Evolutionary conservation across 768 basidiomycete genomes (phyloP).

Genomic region (Leccinum fibrillosum): DNA sequence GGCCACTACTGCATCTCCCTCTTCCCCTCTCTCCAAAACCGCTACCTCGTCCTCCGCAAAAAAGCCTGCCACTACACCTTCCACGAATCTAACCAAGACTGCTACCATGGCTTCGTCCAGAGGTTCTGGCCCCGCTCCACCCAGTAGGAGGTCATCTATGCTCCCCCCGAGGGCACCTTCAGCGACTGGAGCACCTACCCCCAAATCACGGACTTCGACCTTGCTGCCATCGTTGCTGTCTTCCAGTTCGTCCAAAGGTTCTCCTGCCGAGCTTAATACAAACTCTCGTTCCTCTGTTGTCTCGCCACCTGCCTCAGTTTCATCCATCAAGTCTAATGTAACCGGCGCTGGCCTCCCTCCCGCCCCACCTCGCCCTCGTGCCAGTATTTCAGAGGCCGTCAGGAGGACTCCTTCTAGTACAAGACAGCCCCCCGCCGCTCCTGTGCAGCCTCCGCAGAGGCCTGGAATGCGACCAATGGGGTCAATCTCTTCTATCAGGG

Average conservation of each 20-base stretch:
- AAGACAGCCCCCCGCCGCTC: conserved; percentile 29
- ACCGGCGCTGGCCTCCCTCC: conserved; percentile 24
- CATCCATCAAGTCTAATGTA: conserved; percentile 44
- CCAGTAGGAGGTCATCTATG: conserved; percentile 32
- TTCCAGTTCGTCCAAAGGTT: conserved; percentile 18
- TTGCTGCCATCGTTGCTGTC: conserved; percentile 26
- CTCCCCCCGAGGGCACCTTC: conserved; percentile 35
- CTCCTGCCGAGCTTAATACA: conserved; percentile 21
- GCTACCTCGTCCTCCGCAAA: conserved; percentile 28
- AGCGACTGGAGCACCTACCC: conserved; percentile 36
- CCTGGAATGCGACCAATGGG: conserved; percentile 46
- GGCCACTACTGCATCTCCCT: conserved; percentile 31
- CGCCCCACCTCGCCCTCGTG: conserved; percentile 53
- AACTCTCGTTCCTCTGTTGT: conserved; percentile 47
- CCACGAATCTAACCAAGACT: conserved; percentile 32
- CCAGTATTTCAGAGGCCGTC: conserved; percentile 63
- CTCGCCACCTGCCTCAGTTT: conserved; percentile 53
- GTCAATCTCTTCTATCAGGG: conserved; percentile 74
- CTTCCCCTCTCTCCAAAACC: conserved; percentile 32
- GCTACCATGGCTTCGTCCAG: conserved; percentile 33
- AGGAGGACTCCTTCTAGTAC: conserved; percentile 47
- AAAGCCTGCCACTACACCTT: conserved; percentile 27
- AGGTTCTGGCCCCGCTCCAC: conserved; percentile 31
- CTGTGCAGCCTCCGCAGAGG: conserved; percentile 29
- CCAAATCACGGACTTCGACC: conserved; percentile 38